phyloP scores from a whole-genome alignment of 1,284 basidiomycete genomes.

The Wallemia hederae region DNA sequence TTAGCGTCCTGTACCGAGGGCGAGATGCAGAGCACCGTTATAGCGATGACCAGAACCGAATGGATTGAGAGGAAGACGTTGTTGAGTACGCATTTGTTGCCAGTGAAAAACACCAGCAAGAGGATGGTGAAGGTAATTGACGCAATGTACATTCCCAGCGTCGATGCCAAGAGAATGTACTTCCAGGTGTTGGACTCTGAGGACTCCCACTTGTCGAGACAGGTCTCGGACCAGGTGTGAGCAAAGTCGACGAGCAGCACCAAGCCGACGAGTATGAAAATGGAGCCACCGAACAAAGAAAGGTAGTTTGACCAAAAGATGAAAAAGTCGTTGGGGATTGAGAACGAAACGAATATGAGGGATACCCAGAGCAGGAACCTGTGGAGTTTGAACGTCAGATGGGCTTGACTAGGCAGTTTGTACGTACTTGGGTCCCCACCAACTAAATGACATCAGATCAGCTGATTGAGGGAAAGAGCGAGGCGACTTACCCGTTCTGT shows the following conservation, averaged over 20 bases:
- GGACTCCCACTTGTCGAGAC: conserved; percentile 79
- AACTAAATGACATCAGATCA: conserved; percentile 23
- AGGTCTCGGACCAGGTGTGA: conserved; percentile 91
- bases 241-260: conserved; percentile 96
- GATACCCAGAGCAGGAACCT: conserved; percentile 47
- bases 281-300: conserved; percentile 59
- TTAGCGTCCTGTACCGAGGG: conserved; percentile 76
- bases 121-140: conserved; percentile 58
- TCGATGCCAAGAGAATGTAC: conserved; percentile 83
- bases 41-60: conserved; percentile 44
- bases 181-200: conserved; percentile 67
- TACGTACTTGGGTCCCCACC: conserved; percentile 74
- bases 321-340: conserved; percentile 79
- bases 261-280: conserved; percentile 82
- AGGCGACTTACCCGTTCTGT: conserved; percentile 55
- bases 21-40: conserved; percentile 57
- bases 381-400: background rate
- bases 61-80: conserved; percentile 84
- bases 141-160: conserved; percentile 55
- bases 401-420: background rate
- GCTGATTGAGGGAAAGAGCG: background rate
- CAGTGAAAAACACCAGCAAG: conserved; percentile 74
- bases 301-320: conserved; percentile 90
- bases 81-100: conserved; percentile 61
- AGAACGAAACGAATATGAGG: conserved; percentile 51